phyloP scores from a whole-genome alignment of 1,284 basidiomycete genomes.

The Leccinum fallax region DNA sequence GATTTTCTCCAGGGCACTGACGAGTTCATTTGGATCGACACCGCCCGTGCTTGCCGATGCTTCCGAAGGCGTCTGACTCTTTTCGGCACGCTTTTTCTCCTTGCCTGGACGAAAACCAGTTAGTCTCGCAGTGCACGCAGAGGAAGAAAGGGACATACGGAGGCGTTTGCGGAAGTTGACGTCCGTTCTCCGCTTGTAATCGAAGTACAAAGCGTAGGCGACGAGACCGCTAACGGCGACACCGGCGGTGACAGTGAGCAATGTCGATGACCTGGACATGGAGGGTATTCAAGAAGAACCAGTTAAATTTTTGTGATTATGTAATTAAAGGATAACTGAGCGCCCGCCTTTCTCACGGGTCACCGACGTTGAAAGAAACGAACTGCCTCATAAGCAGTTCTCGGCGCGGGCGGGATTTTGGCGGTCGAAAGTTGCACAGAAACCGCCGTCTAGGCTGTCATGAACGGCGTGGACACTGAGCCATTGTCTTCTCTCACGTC shows the following conservation, averaged over 20 bases:
- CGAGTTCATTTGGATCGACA: slow-evolving; percentile 55
- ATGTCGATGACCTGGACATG: slow-evolving; percentile 47
- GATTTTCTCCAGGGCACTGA: slow-evolving; percentile 61
- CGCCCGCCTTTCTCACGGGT: slow-evolving; percentile 26
- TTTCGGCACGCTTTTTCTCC: slow-evolving; percentile 88
- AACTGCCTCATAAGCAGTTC: slow-evolving; percentile 25
- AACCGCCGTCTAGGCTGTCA: slow-evolving; percentile 33
- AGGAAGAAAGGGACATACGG: slow-evolving; percentile 56
- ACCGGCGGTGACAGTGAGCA: slow-evolving; percentile 61
- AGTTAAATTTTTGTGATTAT: background rate
- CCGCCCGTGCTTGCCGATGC: slow-evolving; percentile 37
- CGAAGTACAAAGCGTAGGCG: slow-evolving; percentile 91
- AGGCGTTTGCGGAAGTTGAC: slow-evolving; percentile 86
- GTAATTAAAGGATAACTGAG: slow-evolving; percentile 10
- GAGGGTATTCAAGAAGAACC: background rate
- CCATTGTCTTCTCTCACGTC: slow-evolving; percentile 34
- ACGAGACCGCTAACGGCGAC: slow-evolving; percentile 67
- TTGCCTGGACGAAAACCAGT: slow-evolving; percentile 57
- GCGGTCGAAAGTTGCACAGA: slow-evolving; percentile 27
- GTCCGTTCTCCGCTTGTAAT: slow-evolving; percentile 92
- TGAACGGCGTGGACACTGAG: slow-evolving; percentile 36
- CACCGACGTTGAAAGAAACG: slow-evolving; percentile 32
- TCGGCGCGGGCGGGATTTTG: slow-evolving; percentile 23
- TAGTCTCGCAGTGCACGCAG: background rate
- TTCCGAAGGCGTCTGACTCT: slow-evolving; percentile 70